Base-by-base conservation (phyloP, 2,329 filamentous ascomycete genomes). In the Capronia americana region DNA sequence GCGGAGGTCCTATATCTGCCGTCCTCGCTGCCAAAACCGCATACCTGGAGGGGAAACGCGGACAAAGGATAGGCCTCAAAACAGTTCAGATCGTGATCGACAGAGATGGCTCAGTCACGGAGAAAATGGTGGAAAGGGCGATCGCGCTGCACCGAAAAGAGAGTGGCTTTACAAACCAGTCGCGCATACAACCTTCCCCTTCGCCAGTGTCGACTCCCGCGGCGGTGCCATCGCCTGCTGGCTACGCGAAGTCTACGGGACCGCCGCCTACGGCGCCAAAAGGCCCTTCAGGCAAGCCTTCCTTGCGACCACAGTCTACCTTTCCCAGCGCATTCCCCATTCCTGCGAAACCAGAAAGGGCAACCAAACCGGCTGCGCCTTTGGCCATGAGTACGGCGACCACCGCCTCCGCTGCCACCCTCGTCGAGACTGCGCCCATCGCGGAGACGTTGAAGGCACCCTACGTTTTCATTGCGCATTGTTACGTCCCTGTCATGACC, bases 381-480 rank as follows among this genome's bases (percentile, higher is more conserved):
- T 7, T 23, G 1, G 34, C 50, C 2, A 17, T 20, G 28, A 24
- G 11, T n/a, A n/a, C 38, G 38, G 38, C 38, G 17, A 44, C 38
- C 17, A 7, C 38, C 14, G 20, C 38, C 5, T 44, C 38, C 23
- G 55, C 59, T 6, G 26, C 59, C 5, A 53, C 63, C 6, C 74
- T 88, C 8, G 81, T 92, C 30, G 91, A 93, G 75, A 82, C 85
- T 38, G 86, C 87, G 58, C 87, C 86, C 2, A 84, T 96, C 51
- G 81, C 90, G 24, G 81, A 85, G 38, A 88, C 89, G 70, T 87
- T 97, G 59, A 88, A 90, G 74, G 86, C 88, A 59, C 95, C 95
- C 0, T 97, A 97, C 76, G 89, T 98, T 44, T 97, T 96, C 75
- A 90, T 99, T 64, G 85, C 92, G n/a, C 87, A 92, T 71, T 87